Conservation (phyloP, 345 rosid genomes). For the Eutrema japonicum region DNA sequence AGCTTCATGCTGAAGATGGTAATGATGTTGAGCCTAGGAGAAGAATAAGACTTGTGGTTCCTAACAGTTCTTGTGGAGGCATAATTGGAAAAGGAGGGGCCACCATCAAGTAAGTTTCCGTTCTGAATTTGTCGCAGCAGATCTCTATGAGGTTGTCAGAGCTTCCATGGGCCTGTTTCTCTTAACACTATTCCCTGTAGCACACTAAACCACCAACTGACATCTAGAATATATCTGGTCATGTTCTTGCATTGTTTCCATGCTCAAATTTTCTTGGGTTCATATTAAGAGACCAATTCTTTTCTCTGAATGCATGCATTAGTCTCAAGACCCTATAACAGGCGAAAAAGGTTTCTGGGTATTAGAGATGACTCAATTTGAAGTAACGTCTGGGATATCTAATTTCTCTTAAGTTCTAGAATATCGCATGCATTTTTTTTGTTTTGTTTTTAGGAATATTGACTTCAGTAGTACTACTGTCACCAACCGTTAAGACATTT, state of each 20-base stretch:
- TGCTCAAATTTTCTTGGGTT: neutral
- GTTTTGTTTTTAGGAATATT: constrained; percentile 8
- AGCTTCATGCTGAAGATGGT: constrained; percentile 82
- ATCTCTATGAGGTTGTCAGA: neutral
- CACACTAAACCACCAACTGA: neutral
- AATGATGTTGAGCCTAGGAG: constrained; percentile 79
- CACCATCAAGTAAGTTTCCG: constrained; percentile 77
- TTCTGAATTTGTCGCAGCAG: neutral
- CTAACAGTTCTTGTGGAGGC: constrained; percentile 96
- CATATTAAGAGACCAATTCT: neutral
- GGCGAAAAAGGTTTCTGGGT: constrained; percentile 1
- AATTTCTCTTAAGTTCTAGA: constrained; percentile 5
- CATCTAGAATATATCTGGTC: neutral
- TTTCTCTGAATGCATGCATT: constrained; percentile 24
- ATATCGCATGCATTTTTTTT: constrained; percentile 8
- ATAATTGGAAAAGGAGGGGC: constrained; percentile 99
- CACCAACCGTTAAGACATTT: constrained; percentile 1
- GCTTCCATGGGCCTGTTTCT: constrained; percentile 8
- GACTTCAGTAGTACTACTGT: constrained; percentile 14
- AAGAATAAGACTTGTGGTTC: constrained; percentile 90
- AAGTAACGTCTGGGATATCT: constrained; percentile 4
- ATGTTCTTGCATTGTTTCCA: neutral
- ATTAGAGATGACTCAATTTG: constrained; percentile 8
- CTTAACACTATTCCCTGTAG: neutral
- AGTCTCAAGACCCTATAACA: neutral